Evolutionary conservation across 2,329 filamentous ascomycete species (phyloP).

Genomic region (Xylariaceae sp.): DNA sequence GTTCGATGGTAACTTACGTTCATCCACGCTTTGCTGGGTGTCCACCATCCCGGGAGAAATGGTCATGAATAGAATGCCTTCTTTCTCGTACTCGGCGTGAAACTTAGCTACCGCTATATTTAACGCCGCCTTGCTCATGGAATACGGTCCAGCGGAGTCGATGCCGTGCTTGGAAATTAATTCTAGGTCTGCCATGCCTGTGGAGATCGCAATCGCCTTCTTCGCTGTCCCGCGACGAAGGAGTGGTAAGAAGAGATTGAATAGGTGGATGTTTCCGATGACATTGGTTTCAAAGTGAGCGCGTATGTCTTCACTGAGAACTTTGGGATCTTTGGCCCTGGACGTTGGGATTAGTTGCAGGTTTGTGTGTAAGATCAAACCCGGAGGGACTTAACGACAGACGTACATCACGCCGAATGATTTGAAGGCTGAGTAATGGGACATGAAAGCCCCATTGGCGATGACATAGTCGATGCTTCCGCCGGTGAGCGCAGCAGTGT

Average conservation of each 20-base stretch:
- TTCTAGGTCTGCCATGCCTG: conserved; percentile 57
- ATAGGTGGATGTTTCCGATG: conserved; percentile 54
- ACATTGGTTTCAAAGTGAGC: conserved; percentile 51
- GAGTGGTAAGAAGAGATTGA: conserved; percentile 56
- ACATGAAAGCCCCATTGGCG: conserved; percentile 49
- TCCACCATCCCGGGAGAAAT: conserved; percentile 57
- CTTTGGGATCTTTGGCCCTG: conserved; percentile 37
- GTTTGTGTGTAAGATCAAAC: not conserved
- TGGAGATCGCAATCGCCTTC: conserved; percentile 37
- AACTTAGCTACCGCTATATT: conserved; percentile 57
- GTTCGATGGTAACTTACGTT: not conserved
- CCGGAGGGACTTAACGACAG: not conserved
- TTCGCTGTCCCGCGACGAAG: conserved; percentile 51
- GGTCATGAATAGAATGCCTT: conserved; percentile 56
- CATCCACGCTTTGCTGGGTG: not conserved
- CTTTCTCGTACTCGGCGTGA: conserved; percentile 48
- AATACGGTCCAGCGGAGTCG: conserved; percentile 39
- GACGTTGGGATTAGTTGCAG: no score
- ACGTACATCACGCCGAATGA: conserved; percentile 44
- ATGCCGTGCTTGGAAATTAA: conserved; percentile 38
- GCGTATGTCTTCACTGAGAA: conserved; percentile 40
- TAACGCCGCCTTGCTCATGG: conserved; percentile 39
- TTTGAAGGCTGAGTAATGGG: conserved; percentile 33
- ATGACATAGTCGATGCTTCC: conserved; percentile 55
- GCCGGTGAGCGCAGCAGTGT: conserved; percentile 38